A percentile compares a stretch with the other conserved stretches of the same genome.
These are phyloP conservation scores for Venustampulla echinocandica DNA, from an alignment of 495 filamentous ascomycete genomes.

Conservation along the genomic window DNA sequence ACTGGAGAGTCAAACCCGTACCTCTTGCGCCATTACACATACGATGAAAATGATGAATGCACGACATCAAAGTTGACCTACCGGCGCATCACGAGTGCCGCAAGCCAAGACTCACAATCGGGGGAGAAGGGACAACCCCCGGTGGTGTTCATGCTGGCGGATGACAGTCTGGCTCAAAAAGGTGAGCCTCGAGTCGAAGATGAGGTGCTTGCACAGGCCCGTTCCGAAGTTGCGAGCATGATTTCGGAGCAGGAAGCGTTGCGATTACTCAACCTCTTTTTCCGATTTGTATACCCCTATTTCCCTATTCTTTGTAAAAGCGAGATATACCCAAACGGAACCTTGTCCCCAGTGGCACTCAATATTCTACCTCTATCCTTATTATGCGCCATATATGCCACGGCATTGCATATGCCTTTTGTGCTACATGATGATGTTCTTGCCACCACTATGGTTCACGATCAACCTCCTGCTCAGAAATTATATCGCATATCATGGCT, in stretches of 20 bases:
- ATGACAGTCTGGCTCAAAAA: slow-evolving; percentile 22
- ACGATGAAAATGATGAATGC: slow-evolving; percentile 25
- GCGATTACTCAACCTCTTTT: slow-evolving; percentile 20
- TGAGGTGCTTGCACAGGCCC: slow-evolving; percentile 15
- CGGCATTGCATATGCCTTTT: slow-evolving; percentile 22
- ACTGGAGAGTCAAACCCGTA: slow-evolving; percentile 25
- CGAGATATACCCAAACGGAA: slow-evolving; percentile 13
- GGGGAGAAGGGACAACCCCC: slow-evolving; percentile 19
- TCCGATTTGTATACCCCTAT: slow-evolving; percentile 25
- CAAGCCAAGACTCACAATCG: slow-evolving; percentile 6
- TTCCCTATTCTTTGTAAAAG: slow-evolving; percentile 23
- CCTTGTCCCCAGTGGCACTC: slow-evolving; percentile 12
- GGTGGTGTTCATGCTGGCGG: slow-evolving; percentile 23
- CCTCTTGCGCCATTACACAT: slow-evolving; percentile 22
- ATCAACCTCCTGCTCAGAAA: slow-evolving; percentile 11
- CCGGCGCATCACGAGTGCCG: slow-evolving; percentile 17
- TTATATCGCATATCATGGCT: slow-evolving; percentile 22
- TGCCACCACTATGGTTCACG: slow-evolving; percentile 20
- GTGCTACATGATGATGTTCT: slow-evolving; percentile 24
- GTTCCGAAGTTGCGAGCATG: slow-evolving; percentile 17
- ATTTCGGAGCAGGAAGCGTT: slow-evolving; percentile 22
- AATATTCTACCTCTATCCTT: slow-evolving; percentile 19
- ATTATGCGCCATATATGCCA: slow-evolving; percentile 22
- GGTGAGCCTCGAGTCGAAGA: slow-evolving; percentile 24
- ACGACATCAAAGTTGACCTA: slow-evolving; percentile 23